Evolutionary conservation across 2,329 filamentous ascomycete genomes (phyloP).

Genomic region (Diaporthe humulicola): DNA sequence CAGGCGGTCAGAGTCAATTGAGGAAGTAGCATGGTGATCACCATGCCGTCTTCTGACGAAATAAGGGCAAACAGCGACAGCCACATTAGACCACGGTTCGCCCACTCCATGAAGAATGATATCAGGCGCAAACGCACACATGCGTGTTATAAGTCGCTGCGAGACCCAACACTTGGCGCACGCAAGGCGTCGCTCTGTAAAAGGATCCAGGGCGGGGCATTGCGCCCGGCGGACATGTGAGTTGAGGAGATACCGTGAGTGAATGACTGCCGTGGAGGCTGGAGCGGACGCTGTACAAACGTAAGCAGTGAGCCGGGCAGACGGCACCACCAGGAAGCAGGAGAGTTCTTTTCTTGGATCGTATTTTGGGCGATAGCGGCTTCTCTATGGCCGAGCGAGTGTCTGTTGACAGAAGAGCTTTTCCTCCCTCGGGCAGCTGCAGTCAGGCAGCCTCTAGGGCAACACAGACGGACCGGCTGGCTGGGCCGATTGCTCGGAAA

Average conservation of each 20-base stretch:
- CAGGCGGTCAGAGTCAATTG: not conserved
- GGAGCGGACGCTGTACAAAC: not conserved
- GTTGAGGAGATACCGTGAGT: not conserved
- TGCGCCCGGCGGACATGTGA: not conserved
- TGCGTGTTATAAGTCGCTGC: not conserved
- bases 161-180: not conserved
- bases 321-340: not conserved
- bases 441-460: not conserved
- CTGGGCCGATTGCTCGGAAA: constrained; percentile 23
- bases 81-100: not conserved
- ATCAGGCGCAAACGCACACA: not conserved
- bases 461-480: not conserved
- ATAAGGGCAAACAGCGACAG: not conserved
- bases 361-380: not conserved
- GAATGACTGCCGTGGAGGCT: not conserved
- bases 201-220: not conserved
- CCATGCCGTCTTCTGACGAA: not conserved
- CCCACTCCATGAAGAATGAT: not conserved
- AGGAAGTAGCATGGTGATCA: not conserved
- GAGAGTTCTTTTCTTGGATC: constrained; percentile 1
- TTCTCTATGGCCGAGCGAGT: not conserved
- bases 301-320: not conserved
- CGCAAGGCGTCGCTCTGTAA: not conserved
- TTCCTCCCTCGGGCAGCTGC: constrained; percentile 10
- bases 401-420: not conserved